Evolutionary conservation across 139 green algal genomes (phyloP).

Genomic region (Tetratostichococcus sp.): DNA sequence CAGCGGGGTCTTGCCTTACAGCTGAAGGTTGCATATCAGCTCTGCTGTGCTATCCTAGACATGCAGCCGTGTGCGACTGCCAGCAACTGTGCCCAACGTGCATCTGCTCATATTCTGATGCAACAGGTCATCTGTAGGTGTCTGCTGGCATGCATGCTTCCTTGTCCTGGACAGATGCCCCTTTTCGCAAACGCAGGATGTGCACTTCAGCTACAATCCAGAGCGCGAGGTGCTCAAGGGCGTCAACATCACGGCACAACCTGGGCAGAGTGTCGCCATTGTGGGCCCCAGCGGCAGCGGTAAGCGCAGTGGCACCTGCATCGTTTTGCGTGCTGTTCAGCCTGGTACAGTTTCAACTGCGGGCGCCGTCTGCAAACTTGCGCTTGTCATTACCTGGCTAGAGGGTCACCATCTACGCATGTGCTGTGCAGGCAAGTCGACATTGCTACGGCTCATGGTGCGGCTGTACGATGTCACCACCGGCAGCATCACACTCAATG

Average conservation of each 20-base stretch:
- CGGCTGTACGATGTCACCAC: conserved; percentile 64
- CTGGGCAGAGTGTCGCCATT: conserved; percentile 44
- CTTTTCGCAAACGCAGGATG: conserved; percentile 35
- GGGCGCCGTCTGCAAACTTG: too few relatives aligned
- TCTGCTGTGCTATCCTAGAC: background rate
- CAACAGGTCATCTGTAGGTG: too few relatives aligned
- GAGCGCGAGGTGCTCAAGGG: conserved; percentile 47
- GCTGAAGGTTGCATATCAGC: conserved; percentile 6
- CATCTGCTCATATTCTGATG: too few relatives aligned
- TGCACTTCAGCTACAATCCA: conserved; percentile 63
- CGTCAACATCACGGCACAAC: conserved; percentile 36
- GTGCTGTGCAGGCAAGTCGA: conserved; percentile 49
- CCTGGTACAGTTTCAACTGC: too few relatives aligned
- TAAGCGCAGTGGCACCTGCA: background rate
- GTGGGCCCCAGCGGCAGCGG: conserved; percentile 18
- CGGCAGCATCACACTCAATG: conserved; percentile 54
- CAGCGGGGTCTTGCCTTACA: background rate
- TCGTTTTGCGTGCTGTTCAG: too few relatives aligned
- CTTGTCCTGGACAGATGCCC: too few relatives aligned
- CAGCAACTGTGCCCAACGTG: too few relatives aligned
- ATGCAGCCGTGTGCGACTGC: too few relatives aligned
- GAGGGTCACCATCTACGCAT: too few relatives aligned
- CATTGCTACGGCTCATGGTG: conserved; percentile 54
- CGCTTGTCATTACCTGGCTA: too few relatives aligned
- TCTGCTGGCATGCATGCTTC: too few relatives aligned